Evolutionary conservation across 2,329 filamentous ascomycete genomes (phyloP).

Genomic region (Colletotrichum karsti): DNA sequence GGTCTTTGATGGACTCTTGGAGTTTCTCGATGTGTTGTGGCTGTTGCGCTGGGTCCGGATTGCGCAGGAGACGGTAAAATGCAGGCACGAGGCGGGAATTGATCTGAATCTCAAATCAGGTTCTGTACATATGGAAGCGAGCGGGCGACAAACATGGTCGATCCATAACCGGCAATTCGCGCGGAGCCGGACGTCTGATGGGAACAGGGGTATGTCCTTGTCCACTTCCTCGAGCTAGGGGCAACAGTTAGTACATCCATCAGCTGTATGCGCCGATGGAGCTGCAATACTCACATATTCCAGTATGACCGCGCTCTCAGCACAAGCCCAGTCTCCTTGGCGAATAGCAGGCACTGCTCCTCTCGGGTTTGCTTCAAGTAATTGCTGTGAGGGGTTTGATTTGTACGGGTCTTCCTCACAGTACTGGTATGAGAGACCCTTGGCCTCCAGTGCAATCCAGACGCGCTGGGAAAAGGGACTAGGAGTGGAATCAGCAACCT

Average conservation of each 20-base stretch:
- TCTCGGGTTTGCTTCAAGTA: constrained; percentile 79
- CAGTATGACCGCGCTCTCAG: constrained; percentile 83
- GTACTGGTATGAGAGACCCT: constrained; percentile 83
- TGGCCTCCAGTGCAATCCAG: constrained; percentile 88
- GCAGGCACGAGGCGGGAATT: constrained; percentile 79
- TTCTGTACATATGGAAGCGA: neutral
- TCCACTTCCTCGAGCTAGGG: constrained; percentile 83
- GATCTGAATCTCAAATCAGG: constrained; percentile 55
- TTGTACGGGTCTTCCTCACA: constrained; percentile 85
- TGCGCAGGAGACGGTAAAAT: constrained; percentile 79
- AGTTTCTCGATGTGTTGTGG: constrained; percentile 67
- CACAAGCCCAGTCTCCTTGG: constrained; percentile 83
- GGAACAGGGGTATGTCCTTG: constrained; percentile 68
- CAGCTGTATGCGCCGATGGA: neutral
- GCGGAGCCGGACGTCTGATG: constrained; percentile 69
- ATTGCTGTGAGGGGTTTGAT: constrained; percentile 62
- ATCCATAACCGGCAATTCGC: constrained; percentile 83
- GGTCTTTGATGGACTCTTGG: constrained; percentile 66
- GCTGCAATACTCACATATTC: constrained; percentile 72
- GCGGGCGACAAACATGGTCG: constrained; percentile 66
- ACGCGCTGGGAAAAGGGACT: constrained; percentile 88
- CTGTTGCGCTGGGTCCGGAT: constrained; percentile 68
- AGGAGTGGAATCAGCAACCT: constrained; percentile 56
- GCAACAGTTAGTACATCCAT: neutral
- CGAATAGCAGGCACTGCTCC: constrained; percentile 80